Evolutionary conservation across 176 grass and related monocot species (phyloP).

Genomic region (Coix lacrymajobi): DNA sequence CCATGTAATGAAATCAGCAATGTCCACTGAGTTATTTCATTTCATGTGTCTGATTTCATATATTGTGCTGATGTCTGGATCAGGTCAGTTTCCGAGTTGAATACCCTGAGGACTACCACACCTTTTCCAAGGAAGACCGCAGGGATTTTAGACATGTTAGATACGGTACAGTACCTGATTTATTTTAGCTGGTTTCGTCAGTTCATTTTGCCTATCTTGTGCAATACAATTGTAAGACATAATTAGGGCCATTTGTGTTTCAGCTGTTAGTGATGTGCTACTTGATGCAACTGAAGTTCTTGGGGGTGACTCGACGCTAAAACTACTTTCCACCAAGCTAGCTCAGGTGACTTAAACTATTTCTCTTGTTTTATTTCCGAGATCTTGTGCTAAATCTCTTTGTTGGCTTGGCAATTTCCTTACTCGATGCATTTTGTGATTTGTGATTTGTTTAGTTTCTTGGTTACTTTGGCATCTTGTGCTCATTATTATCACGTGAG

Average conservation of each 20-base stretch:
- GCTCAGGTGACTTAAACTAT: conserved; percentile 59
- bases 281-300: conserved; percentile 92
- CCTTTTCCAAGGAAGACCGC: conserved; percentile 82
- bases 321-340: conserved; percentile 83
- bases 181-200: conserved; percentile 22
- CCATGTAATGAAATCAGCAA: background rate
- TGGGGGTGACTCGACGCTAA: conserved; percentile 71
- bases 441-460: conserved; percentile 6
- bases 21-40: background rate
- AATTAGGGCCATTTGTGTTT: conserved; percentile 31
- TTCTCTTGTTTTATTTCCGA: conserved; percentile 10
- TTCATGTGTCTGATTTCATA: conserved; percentile 16
- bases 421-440: background rate
- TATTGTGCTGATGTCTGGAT: conserved; percentile 20
- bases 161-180: conserved; percentile 53
- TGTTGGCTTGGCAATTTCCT: background rate
- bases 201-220: conserved; percentile 19
- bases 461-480: conserved; percentile 5
- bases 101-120: conserved; percentile 72
- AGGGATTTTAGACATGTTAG: conserved; percentile 94
- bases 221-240: background rate
- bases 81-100: conserved; percentile 95
- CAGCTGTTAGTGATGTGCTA: conserved; percentile 84
- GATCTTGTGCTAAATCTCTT: background rate
- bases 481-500: background rate